Percentiles rank a stretch among this genome's conserved stretches.
phyloP scores from a whole-genome alignment of 2,329 filamentous ascomycete species.

The Mollisia scopiformis region DNA sequence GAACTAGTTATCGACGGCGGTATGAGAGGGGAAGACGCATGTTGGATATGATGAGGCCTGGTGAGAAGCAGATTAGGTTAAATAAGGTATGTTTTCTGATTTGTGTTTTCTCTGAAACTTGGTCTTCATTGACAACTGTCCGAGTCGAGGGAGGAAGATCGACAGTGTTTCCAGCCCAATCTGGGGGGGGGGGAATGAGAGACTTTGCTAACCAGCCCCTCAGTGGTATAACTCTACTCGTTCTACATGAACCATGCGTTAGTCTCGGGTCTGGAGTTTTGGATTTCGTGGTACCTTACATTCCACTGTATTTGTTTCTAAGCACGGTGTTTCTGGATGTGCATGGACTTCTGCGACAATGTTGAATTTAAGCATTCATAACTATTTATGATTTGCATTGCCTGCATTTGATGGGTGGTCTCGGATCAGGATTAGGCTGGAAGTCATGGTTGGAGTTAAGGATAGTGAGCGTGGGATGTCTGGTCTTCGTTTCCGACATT shows the following conservation, averaged over 20 bases:
- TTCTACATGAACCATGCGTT: background rate
- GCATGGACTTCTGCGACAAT: background rate
- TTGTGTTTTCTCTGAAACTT: background rate
- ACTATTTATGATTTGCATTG: background rate
- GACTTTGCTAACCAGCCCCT: background rate
- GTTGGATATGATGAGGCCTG: constrained; percentile 14
- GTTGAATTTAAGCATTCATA: background rate
- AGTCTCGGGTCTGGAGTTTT: background rate
- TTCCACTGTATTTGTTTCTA: background rate
- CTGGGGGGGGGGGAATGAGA: no score
- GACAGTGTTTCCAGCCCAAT: no score
- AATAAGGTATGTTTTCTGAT: background rate
- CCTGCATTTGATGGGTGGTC: background rate
- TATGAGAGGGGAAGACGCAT: constrained; percentile 27
- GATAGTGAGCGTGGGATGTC: no score
- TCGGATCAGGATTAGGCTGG: no score
- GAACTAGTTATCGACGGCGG: constrained; percentile 20
- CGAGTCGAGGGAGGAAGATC: no score
- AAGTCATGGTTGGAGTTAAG: no score
- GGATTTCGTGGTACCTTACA: background rate
- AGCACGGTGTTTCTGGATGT: background rate
- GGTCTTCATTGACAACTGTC: no score
- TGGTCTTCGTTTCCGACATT: no score
- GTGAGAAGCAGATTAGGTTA: background rate
- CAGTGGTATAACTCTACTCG: background rate